Base-by-base conservation (phyloP, 1,284 basidiomycete genomes). In the Volvariella volvacea region DNA sequence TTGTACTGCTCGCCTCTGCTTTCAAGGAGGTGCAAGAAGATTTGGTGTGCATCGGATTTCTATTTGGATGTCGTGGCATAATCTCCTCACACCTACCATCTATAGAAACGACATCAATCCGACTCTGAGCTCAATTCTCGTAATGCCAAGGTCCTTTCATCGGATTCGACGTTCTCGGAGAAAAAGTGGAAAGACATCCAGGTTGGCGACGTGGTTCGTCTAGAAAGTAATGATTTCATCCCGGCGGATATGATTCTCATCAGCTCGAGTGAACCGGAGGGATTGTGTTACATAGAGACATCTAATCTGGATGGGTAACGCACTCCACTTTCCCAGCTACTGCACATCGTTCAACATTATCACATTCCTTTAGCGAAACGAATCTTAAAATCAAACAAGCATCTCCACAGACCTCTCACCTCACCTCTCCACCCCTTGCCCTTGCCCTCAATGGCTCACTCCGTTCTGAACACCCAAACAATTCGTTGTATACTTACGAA, bases 351-450 rank as follows among this genome's bases (percentile, higher is more conserved):
- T 15, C 44, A n/a, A 22, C 19, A 16, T 7, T 31, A 38, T 42
- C n/a, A n/a, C n/a, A n/a, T 28, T 39, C 22, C 36, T 21, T 39
- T 34, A 92, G 92, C 19, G 95, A 99, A 70, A 99, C 96, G 3
- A 99, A 99, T 59, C 74, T 99, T 53, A 99, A 99, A 71, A 98
- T 99, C 67, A 98, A 99, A 62, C 94, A 99, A 66, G 91, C 91
- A 0, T 88, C 88, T 14, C 74, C 89, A 0, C 81, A 90, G 20
- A 97, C 94, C 0, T 69, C 89, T 0, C 58, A 73, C 9, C 72
- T 97, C 34, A 92, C 83, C 8, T 80, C 88, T 1, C 92, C 95
- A 0, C 69, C 80, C 12, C 74, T 85, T 2, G 85, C 92, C 19
- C 75, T 77, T 4, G 64, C 80, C 2, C 72, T 99, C 1, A 82